Evolutionary conservation across 163 green algal species (phyloP).

Genomic region (Trebouxiophyceae sp.): DNA sequence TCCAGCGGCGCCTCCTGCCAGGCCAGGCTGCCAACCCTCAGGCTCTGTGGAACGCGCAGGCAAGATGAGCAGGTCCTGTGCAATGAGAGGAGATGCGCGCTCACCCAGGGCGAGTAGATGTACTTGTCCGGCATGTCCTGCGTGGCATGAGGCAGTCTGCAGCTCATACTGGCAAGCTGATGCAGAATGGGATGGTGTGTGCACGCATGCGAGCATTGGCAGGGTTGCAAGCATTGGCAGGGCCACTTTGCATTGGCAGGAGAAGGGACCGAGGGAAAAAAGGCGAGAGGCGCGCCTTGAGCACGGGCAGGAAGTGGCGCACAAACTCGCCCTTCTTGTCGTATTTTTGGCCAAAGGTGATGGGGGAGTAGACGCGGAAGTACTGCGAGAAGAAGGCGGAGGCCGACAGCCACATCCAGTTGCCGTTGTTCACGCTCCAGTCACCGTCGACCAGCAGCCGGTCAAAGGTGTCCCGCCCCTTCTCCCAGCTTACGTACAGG

Average conservation of each 20-base stretch:
- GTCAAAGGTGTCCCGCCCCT: constrained; percentile 85
- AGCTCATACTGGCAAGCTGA: no score
- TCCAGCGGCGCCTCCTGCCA: constrained; percentile 30
- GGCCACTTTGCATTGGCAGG: neutral
- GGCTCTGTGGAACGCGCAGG: no score
- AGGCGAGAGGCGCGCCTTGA: constrained; percentile 75
- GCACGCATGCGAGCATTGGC: no score
- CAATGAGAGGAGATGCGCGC: constrained; percentile 57
- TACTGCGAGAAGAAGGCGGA: constrained; percentile 76
- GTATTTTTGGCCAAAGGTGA: constrained; percentile 93
- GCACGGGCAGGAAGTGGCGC: constrained; percentile 75
- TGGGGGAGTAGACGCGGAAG: constrained; percentile 72
- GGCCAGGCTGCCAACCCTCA: no score
- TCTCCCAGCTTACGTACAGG: constrained; percentile 81
- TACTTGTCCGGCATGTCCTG: constrained; percentile 84
- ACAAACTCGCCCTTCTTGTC: constrained; percentile 84
- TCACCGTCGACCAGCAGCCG: constrained; percentile 68
- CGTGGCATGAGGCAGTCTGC: no score
- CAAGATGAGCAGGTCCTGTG: constrained; percentile 56
- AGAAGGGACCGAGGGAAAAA: neutral
- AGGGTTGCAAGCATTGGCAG: no score
- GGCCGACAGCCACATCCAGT: constrained; percentile 95
- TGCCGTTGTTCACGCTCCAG: constrained; percentile 52
- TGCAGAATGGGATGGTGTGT: no score
- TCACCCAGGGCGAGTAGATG: constrained; percentile 93